These are phyloP conservation scores for Kodamaea neixiangensis DNA, from an alignment of 805 yeast genomes.

Conservation along the genomic window DNA sequence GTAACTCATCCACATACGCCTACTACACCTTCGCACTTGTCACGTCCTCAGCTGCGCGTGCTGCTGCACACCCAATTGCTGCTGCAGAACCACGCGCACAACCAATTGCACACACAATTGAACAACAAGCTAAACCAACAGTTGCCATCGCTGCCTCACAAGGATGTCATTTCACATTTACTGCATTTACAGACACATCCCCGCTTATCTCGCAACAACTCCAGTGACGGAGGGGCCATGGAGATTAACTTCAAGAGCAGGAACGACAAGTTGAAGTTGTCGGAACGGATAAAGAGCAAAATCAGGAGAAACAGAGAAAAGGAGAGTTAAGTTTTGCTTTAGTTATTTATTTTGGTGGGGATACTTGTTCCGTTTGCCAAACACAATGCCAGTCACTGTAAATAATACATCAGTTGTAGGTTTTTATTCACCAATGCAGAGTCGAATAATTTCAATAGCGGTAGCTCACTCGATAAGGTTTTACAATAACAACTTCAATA, in stretches of 20 bases:
- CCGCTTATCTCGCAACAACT: conserved; percentile 22
- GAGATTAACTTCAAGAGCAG: conserved; percentile 34
- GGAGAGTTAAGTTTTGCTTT: neutral
- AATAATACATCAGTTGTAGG: neutral
- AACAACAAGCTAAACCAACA: conserved; percentile 9
- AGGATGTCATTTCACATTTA: conserved; percentile 1
- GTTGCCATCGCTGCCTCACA: neutral
- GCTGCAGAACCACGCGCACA: neutral
- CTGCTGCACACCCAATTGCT: conserved; percentile 4
- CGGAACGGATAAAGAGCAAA: conserved; percentile 36
- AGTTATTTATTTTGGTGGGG: neutral
- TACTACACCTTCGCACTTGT: conserved; percentile 5
- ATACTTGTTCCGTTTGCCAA: neutral
- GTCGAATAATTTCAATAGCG: too few relatives aligned
- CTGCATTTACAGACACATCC: conserved; percentile 6
- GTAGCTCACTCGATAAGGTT: too few relatives aligned
- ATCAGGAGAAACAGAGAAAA: conserved; percentile 38
- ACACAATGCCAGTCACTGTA: neutral
- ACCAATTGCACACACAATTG: conserved; percentile 1
- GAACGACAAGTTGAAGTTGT: conserved; percentile 19
- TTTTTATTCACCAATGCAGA: too few relatives aligned
- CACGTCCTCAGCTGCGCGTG: conserved; percentile 6
- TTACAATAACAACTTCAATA: too few relatives aligned
- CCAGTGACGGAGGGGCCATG: conserved; percentile 18
- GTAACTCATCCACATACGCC: conserved; percentile 12